phyloP scores from a whole-genome alignment of 2,329 filamentous ascomycete genomes.

The Decorospora gaudefroyi region DNA sequence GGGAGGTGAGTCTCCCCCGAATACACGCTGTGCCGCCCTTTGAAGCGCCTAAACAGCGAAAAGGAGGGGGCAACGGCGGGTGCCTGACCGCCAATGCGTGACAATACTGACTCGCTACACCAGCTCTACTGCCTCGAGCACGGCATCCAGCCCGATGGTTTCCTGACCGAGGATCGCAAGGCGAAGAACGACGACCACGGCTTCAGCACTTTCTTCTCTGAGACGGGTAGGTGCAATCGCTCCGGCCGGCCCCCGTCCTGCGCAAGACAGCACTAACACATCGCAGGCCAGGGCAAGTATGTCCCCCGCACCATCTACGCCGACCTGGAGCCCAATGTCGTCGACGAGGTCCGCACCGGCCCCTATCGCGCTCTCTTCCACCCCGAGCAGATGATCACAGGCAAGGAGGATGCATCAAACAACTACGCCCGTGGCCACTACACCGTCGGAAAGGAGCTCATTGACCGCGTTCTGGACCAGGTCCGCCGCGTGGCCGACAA shows the following conservation, averaged over 20 bases:
- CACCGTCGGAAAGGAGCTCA: conserved; percentile 99
- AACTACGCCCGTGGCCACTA: conserved; percentile 99
- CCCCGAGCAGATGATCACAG: conserved; percentile 99
- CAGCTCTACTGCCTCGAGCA: conserved; percentile 99
- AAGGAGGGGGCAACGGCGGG: conserved; percentile 40
- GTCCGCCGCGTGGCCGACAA: conserved; percentile 94
- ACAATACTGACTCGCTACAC: conserved; percentile 35
- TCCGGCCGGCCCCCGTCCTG: conserved; percentile 30
- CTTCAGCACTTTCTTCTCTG: conserved; percentile 99
- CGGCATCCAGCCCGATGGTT: conserved; percentile 98
- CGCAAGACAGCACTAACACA: conserved; percentile 28
- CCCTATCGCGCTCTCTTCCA: conserved; percentile 96
- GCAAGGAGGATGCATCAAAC: conserved; percentile 99
- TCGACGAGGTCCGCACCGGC: conserved; percentile 98
- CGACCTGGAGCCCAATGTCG: conserved; percentile 99
- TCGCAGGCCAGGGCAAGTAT: conserved; percentile 92
- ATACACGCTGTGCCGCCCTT: conserved; percentile 15
- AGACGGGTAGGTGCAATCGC: conserved; percentile 76
- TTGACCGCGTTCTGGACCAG: conserved; percentile 97
- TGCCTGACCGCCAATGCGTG: conserved; percentile 35
- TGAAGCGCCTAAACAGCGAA: conserved; percentile 13
- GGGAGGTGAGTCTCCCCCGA: conserved; percentile 80
- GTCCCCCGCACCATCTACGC: conserved; percentile 98
- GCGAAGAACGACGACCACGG: conserved; percentile 89
- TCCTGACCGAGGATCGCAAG: conserved; percentile 98